Evolutionary conservation across 495 filamentous ascomycete genomes (phyloP).

Genomic region (Cercophora newfieldiana): DNA sequence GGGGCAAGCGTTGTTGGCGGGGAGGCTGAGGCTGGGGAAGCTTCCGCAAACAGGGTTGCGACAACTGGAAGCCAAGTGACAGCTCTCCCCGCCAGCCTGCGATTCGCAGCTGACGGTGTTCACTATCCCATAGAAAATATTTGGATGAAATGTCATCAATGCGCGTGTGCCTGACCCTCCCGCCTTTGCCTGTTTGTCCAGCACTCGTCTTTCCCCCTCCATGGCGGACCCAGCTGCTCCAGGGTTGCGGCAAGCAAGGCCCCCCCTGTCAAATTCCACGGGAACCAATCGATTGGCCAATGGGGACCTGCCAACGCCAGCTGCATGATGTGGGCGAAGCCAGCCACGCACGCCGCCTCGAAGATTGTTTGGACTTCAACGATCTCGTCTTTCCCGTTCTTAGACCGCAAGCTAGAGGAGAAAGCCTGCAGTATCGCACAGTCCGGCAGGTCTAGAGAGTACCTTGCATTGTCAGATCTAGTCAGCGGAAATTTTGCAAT

Average conservation of each 20-base stretch:
- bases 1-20: neutral
- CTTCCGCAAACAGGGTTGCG: neutral
- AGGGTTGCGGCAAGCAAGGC: constrained; percentile 23
- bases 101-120: neutral
- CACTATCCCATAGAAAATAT: neutral
- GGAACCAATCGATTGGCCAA: constrained; percentile 24
- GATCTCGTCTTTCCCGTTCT: neutral
- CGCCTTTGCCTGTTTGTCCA: constrained; percentile 12
- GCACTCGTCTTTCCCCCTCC: constrained; percentile 3
- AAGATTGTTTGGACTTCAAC: constrained; percentile 3
- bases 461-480: constrained; percentile 19
- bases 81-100: neutral
- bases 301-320: constrained; percentile 22
- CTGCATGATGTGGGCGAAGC: constrained; percentile 7
- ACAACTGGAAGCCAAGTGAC: neutral
- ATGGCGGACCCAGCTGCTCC: constrained; percentile 22
- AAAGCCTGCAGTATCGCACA: constrained; percentile 15
- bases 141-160: neutral
- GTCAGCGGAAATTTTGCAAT: neutral
- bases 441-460: neutral
- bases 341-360: neutral
- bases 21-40: neutral
- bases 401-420: neutral
- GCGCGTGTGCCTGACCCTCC: constrained; percentile 2
- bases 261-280: constrained; percentile 12